Evolutionary conservation across 192 early-diverging fungal species (phyloP), one percentile per base, ranked within the genome.

Genomic region (Phycomyces nitens): DNA sequence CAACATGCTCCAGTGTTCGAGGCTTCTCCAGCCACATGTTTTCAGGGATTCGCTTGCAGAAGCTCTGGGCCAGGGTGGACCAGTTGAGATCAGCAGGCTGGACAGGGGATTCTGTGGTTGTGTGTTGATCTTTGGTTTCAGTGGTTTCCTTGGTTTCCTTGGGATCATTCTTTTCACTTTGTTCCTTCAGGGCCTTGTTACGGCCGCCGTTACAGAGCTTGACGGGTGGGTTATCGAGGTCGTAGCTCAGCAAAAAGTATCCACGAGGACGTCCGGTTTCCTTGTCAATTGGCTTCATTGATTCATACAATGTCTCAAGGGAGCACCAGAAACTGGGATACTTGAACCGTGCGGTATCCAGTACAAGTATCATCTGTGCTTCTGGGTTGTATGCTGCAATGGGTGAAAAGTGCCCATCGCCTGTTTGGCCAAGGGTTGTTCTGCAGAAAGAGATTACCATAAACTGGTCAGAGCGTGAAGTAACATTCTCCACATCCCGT

Each of bases 401-500:
- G 16, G 95, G 95, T n/a, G 77, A 88, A 57, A 95, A 97, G 62
- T 97, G 95, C 1, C 94, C 96, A 68, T 96, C 94, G 27, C 96
- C 96, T 1, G 94, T 98, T 73, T 96, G 94, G 11, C 81, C 79
- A 24, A 98, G 78, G 0, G 78, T 65, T 21, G 80, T 77, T 14
- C 96, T 80, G 0, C 87, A 90, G 65, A 94, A 98, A 0, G 91
- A 92, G 43, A 94, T 78, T 0, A 98, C 92, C 86, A 96, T 92
- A 64, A 89, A 91, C 39, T 81, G 74, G 52, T 94, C 93, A 54
- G 87, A 79, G 21, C 80, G 71, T 51, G 87, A 78, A 20, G 84
- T 83, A 4, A 89, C 86, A 18, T 70, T 71, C 55, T 81, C 77
- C 15, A 98, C 72, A 65, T 96, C 96, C 12, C 76, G 51, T 21